A percentile compares a stretch with the other conserved stretches of the same genome.
Conservation (phyloP, 148 eudicot species). For the Chenopodium suecicum region DNA sequence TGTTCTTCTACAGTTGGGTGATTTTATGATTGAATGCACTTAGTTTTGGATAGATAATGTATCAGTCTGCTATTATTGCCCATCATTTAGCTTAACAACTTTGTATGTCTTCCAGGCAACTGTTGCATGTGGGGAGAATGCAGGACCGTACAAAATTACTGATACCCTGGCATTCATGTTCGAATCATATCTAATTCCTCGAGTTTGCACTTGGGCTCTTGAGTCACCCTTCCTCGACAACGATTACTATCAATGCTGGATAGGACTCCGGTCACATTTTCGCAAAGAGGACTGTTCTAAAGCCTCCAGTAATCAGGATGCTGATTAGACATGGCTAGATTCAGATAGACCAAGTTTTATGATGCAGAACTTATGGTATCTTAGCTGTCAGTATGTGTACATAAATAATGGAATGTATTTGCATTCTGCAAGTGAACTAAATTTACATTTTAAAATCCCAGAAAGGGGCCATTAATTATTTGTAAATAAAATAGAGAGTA, state of each 20-base stretch:
- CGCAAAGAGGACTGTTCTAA: conserved; percentile 12
- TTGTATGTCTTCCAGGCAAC: conserved; percentile 53
- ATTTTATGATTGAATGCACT: not conserved
- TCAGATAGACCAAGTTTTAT: not conserved
- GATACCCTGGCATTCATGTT: conserved; percentile 98
- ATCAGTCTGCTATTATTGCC: not conserved
- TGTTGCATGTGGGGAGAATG: conserved; percentile 59
- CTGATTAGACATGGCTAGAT: not conserved
- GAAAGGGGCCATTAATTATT: not conserved
- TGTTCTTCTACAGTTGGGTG: not conserved
- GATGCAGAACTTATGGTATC: not conserved
- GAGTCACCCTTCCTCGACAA: conserved; percentile 73
- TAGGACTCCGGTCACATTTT: conserved; percentile 81
- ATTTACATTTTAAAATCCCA: not conserved
- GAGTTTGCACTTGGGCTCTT: conserved; percentile 87
- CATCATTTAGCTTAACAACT: not conserved
- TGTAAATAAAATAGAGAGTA: not conserved
- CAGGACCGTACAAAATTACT: conserved; percentile 61
- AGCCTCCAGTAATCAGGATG: not conserved
- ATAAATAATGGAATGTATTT: not conserved
- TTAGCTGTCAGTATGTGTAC: conserved; percentile 1
- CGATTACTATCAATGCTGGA: conserved; percentile 97
- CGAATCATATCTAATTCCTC: conserved; percentile 89
- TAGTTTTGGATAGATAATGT: not conserved
- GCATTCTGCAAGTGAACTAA: not conserved